These are phyloP conservation scores for Termitomyces sp. DNA, from an alignment of 768 basidiomycete species.

Conservation along the genomic window DNA sequence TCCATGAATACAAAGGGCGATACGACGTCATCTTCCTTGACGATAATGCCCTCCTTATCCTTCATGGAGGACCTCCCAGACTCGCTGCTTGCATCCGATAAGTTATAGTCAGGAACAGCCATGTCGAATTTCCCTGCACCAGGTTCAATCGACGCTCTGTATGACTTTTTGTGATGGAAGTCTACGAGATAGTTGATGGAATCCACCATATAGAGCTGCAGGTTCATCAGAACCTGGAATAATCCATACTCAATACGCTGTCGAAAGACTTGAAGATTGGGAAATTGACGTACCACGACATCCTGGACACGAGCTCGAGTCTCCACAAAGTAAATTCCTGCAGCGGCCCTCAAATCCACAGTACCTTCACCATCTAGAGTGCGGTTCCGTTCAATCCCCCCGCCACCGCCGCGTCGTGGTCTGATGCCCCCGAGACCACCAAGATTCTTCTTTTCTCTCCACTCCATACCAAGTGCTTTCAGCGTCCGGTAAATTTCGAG, in stretches of 20 bases:
- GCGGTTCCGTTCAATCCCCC: constrained; percentile 55
- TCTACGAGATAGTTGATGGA: constrained; percentile 95
- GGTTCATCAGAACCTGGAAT: constrained; percentile 86
- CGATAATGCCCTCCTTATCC: constrained; percentile 37
- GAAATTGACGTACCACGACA: constrained; percentile 67
- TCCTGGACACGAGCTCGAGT: constrained; percentile 86
- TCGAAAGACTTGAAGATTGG: neutral
- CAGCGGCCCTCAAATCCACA: constrained; percentile 65
- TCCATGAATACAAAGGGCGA: constrained; percentile 97
- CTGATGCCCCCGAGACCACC: constrained; percentile 62
- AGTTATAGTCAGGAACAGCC: constrained; percentile 39
- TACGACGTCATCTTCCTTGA: constrained; percentile 59
- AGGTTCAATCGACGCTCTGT: constrained; percentile 64
- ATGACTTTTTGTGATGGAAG: constrained; percentile 96
- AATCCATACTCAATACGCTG: constrained; percentile 1
- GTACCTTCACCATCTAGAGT: constrained; percentile 55
- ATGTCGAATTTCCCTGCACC: constrained; percentile 72
- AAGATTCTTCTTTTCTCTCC: constrained; percentile 85
- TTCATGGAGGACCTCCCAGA: constrained; percentile 46
- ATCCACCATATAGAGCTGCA: constrained; percentile 96
- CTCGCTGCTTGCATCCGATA: constrained; percentile 52
- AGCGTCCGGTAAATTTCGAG: constrained; percentile 95
- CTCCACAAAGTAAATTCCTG: constrained; percentile 88
- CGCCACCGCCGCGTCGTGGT: constrained; percentile 24
- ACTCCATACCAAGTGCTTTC: constrained; percentile 90